Percentiles rank a stretch among this genome's conserved stretches.
These are phyloP conservation scores for Globisporangium polare DNA, from an alignment of 352 stramenopile genomes.

Conservation along the genomic window DNA sequence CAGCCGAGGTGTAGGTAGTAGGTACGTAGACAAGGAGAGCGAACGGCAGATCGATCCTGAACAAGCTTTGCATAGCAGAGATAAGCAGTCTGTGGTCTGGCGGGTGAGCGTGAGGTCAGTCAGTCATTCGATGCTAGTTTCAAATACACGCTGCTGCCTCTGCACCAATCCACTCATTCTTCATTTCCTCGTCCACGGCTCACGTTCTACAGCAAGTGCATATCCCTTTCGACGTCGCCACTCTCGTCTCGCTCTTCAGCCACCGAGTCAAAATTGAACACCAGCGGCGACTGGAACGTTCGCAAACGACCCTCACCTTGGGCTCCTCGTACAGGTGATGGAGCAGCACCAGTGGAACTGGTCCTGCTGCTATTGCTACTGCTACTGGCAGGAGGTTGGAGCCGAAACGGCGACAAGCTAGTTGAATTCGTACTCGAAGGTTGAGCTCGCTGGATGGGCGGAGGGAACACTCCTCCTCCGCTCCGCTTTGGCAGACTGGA, in stretches of 20 bases:
- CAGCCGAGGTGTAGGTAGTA: conserved; percentile 21
- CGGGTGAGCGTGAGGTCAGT: not conserved
- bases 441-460: conserved; percentile 5
- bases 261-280: conserved; percentile 53
- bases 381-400: not conserved
- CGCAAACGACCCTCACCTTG: not conserved
- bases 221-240: conserved; percentile 10
- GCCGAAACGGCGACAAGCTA: not conserved
- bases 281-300: conserved; percentile 13
- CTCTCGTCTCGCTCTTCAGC: conserved; percentile 20
- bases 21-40: not conserved
- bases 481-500: conserved; percentile 1
- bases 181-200: not conserved
- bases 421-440: not conserved
- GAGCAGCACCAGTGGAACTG: not conserved
- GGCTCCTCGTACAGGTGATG: not conserved
- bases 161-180: not conserved
- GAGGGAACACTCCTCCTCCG: not conserved
- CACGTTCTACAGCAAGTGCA: conserved; percentile 1
- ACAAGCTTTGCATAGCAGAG: not conserved
- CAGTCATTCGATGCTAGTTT: not conserved
- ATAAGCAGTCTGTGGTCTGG: conserved; percentile 1
- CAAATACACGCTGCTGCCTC: not conserved
- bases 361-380: not conserved
- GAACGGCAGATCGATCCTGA: not conserved